Percentiles rank a stretch among this genome's conserved stretches.
phyloP scores from a whole-genome alignment of 139 green algal species.

The Microglena sp. region DNA sequence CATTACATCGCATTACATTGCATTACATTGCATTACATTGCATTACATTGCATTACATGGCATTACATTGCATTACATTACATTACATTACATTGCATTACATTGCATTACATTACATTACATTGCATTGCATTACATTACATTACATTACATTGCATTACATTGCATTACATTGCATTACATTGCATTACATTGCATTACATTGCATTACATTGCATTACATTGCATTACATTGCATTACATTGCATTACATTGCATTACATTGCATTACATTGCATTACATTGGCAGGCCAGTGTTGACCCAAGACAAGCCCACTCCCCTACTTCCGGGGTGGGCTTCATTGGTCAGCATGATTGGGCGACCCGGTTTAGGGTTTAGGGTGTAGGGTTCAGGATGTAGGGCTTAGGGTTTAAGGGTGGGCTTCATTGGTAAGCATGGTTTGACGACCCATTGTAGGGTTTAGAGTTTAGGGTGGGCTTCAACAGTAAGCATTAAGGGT shows the following conservation, averaged over 20 bases:
- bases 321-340: too few species aligned
- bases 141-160: not conserved
- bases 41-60: not conserved
- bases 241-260: not conserved
- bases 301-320: too few species aligned
- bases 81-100: not conserved
- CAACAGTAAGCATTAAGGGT: too few species aligned
- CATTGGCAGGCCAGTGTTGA: too few species aligned
- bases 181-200: not conserved
- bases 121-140: not conserved
- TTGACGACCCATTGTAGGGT: too few species aligned
- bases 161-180: not conserved
- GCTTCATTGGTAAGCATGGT: too few species aligned
- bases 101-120: not conserved
- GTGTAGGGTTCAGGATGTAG: too few species aligned
- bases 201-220: not conserved
- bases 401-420: too few species aligned
- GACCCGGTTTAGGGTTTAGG: too few species aligned
- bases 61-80: not conserved
- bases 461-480: too few species aligned
- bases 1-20: not conserved
- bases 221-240: not conserved
- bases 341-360: too few species aligned
- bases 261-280: not conserved
- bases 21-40: not conserved